Evolutionary conservation across 257 asterid genomes (phyloP), one percentile per base, ranked within the genome.

Genomic region (Petunia secreta): DNA sequence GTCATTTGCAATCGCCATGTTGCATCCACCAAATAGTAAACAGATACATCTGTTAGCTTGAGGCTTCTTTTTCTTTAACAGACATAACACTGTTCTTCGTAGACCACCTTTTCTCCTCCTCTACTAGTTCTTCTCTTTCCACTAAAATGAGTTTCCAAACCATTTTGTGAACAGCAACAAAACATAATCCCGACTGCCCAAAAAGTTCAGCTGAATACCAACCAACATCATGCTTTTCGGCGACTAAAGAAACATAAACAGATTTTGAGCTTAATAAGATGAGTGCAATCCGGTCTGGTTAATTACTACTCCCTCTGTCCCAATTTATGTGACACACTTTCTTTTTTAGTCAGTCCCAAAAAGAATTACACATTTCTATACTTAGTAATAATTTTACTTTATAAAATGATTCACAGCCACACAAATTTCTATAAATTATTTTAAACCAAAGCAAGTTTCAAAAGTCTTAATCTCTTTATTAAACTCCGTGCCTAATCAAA

Each of bases 181-280:
- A 68, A 60, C 78, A 73, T 25, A 73, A 73, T 46, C 6, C 77
- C 60, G 6, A 71, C 77, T 25, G 46, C 59, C 6, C 6, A 69
- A 48, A 39, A 71, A 10, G 36, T 48, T 71, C 13, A 50, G 44
- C 62, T 71, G 62, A 71, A 50, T 9, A 44, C 11, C 34, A 36
- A 4, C 77, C 59, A 46, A 48, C 44, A 50, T 4, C 25, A 48
- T 48, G 6, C 34, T 71, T 34, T 73, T 16, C 62, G 38, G 53
- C 11, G 63, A 50, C 78, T 73, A 52, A 25, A 36, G 57, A 52
- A 52, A 52, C 15, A 13, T 16, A 50, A 58, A 57, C 52, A 25
- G 25, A 52, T 39, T 39, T 52, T 73, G 78, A 73, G 78, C 62
- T 50, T 36, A 11, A 36, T 73, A 36, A 11, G 63, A 48, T 11